Evolutionary conservation across 2,329 filamentous ascomycete species (phyloP).

Genomic region (Pezicula radicicola): DNA sequence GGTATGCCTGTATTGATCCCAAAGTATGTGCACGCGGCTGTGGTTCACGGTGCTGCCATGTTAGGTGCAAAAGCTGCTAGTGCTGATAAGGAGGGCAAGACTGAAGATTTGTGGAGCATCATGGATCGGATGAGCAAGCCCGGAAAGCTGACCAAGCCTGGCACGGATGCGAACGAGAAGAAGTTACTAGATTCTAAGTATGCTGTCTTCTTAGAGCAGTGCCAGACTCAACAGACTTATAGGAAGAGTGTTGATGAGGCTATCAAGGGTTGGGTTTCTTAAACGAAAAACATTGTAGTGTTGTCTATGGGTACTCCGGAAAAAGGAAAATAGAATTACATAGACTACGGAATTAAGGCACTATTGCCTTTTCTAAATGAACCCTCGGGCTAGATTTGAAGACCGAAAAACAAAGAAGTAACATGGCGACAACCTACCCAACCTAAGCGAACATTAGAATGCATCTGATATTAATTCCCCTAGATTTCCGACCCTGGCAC

Average conservation of each 20-base stretch:
- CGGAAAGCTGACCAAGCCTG: conserved; percentile 77
- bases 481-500: no score
- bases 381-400: no score
- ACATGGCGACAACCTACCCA: no score
- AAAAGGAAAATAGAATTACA: no score
- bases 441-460: no score
- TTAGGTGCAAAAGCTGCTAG: conserved; percentile 95
- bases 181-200: conserved; percentile 85
- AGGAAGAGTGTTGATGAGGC: conserved; percentile 72
- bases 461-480: no score
- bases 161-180: conserved; percentile 69
- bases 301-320: no score
- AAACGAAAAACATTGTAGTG: background rate
- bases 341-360: no score
- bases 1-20: conserved; percentile 92
- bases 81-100: conserved; percentile 70
- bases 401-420: no score
- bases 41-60: conserved; percentile 98
- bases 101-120: conserved; percentile 89
- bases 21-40: conserved; percentile 88
- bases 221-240: conserved; percentile 79
- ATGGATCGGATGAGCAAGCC: conserved; percentile 98
- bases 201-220: conserved; percentile 92
- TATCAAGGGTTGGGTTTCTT: conserved; percentile 37
- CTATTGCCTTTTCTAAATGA: no score